Evolutionary conservation across 78 protist species (phyloP).

Genomic region (Dictyostelium purpureum): DNA sequence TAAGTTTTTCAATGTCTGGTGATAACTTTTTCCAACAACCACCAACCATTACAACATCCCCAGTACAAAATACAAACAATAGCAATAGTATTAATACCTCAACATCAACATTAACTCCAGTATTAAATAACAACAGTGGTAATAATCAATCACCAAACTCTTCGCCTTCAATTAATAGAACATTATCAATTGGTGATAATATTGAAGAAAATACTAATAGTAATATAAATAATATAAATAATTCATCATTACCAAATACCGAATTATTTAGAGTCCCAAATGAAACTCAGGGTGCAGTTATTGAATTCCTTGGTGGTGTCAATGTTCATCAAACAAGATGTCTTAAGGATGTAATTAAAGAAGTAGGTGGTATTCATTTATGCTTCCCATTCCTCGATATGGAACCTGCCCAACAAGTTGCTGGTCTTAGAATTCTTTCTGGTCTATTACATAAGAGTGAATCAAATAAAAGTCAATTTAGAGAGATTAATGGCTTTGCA

Average conservation of each 20-base stretch:
- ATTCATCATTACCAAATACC: neutral
- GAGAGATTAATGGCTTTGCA: slow-evolving; percentile 73
- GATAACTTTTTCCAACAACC: slow-evolving; percentile 20
- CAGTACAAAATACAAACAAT: neutral
- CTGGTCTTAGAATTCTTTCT: slow-evolving; percentile 62
- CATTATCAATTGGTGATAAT: neutral
- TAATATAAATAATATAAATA: neutral
- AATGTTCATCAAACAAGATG: slow-evolving; percentile 79
- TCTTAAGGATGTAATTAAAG: slow-evolving; percentile 72
- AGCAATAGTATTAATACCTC: neutral
- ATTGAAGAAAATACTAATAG: neutral
- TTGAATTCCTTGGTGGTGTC: slow-evolving; percentile 68
- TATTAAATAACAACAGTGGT: neutral
- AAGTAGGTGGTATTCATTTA: slow-evolving; percentile 77
- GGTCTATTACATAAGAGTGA: slow-evolving; percentile 73
- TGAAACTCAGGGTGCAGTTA: slow-evolving; percentile 68
- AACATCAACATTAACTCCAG: neutral
- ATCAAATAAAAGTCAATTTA: slow-evolving; percentile 60
- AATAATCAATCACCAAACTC: neutral
- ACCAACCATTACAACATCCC: neutral
- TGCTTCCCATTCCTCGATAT: slow-evolving; percentile 72
- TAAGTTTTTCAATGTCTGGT: slow-evolving; percentile 57
- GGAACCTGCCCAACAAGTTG: slow-evolving; percentile 81
- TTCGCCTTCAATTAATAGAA: neutral
- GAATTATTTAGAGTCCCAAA: slow-evolving; percentile 26